Percentiles rank a stretch among this genome's conserved stretches.
Evolutionary conservation across 371 early-diverging fungal species (phyloP).

Genomic region (Mucor velutinosus): DNA sequence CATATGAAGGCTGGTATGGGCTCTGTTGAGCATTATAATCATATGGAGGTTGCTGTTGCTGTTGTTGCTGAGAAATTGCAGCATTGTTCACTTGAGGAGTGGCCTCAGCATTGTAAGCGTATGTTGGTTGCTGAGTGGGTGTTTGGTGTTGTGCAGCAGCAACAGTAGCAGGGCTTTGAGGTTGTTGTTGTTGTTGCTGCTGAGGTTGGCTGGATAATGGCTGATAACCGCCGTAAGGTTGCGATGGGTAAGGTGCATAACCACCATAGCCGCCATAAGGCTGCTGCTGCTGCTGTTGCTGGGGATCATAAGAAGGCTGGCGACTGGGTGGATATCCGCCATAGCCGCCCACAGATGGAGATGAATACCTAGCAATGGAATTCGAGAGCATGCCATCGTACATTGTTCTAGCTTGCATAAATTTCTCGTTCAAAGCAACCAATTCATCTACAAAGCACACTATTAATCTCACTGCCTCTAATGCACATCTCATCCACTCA

Average conservation of each 20-base stretch:
- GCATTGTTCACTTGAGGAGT: constrained; percentile 8
- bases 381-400: constrained; percentile 54
- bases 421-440: constrained; percentile 57
- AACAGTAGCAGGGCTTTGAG: constrained; percentile 19
- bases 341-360: constrained; percentile 11
- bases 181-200: constrained; percentile 14
- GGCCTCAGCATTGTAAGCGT: not conserved
- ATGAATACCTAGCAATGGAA: constrained; percentile 51
- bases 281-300: constrained; percentile 14
- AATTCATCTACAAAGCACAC: constrained; percentile 48
- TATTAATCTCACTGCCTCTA: not conserved
- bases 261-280: constrained; percentile 6
- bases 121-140: constrained; percentile 7
- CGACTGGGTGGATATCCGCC: constrained; percentile 22
- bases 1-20: constrained; percentile 11
- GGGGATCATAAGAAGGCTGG: constrained; percentile 2
- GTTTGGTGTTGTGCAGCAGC: constrained; percentile 13
- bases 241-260: constrained; percentile 15
- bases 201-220: constrained; percentile 8
- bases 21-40: constrained; percentile 13
- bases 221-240: constrained; percentile 5
- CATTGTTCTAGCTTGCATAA: constrained; percentile 54
- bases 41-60: constrained; percentile 11
- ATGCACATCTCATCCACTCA: constrained; percentile 4
- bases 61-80: constrained; percentile 5